Evolutionary conservation across 2,329 filamentous ascomycete genomes (phyloP).

Genomic region (Penicillium concentricum): DNA sequence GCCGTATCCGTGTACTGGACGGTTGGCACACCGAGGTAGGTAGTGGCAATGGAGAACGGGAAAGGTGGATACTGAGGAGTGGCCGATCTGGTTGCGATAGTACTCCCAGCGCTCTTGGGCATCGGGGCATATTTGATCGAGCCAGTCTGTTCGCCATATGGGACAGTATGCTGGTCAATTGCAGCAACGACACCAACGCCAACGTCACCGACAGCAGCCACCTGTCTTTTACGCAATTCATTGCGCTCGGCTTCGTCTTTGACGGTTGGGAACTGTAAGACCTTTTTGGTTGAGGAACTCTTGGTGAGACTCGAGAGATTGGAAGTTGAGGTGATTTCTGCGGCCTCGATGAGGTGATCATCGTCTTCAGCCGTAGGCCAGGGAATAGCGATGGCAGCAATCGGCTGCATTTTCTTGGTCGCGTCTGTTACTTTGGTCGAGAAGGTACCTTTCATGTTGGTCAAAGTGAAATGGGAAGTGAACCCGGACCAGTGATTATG

Average conservation of each 20-base stretch:
- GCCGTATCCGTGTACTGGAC: conserved; percentile 53
- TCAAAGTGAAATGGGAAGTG: conserved; percentile 65
- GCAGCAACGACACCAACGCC: not conserved
- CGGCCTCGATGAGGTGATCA: conserved; percentile 8
- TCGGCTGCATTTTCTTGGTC: conserved; percentile 18
- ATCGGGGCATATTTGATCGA: conserved; percentile 61
- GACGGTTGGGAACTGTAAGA: conserved; percentile 28
- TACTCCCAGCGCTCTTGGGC: conserved; percentile 58
- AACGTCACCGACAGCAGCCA: conserved; percentile 13
- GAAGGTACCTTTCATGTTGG: conserved; percentile 63
- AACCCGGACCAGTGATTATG: conserved; percentile 51
- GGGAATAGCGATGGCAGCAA: conserved; percentile 6
- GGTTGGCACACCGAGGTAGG: conserved; percentile 48
- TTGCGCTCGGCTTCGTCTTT: conserved; percentile 21
- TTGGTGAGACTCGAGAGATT: conserved; percentile 17
- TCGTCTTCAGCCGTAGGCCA: not conserved
- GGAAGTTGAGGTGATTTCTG: not conserved
- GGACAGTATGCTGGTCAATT: conserved; percentile 39
- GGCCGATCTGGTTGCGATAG: conserved; percentile 55
- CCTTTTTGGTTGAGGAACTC: conserved; percentile 26
- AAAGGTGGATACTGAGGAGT: conserved; percentile 57
- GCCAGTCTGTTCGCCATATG: conserved; percentile 57
- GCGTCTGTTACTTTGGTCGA: conserved; percentile 37
- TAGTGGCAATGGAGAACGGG: conserved; percentile 52
- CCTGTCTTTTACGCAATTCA: conserved; percentile 34